phyloP scores from a whole-genome alignment of 257 asterid genomes.

The Galeopsis tetrahit region DNA sequence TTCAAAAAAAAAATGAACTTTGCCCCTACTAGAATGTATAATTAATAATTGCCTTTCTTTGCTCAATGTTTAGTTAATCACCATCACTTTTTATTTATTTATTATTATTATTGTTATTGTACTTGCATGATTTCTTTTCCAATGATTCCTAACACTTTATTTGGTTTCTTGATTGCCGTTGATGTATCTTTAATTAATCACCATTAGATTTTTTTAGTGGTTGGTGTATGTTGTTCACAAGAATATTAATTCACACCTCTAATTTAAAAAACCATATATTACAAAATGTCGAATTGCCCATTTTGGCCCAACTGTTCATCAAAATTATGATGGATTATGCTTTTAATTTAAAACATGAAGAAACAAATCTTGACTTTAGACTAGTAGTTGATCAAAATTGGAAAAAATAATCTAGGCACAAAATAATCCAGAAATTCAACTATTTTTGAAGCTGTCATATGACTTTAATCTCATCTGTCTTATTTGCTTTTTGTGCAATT shows the following conservation, averaged over 20 bases:
- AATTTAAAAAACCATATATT: neutral
- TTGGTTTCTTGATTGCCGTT: neutral
- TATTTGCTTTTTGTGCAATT: too few relatives aligned
- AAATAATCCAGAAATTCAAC: neutral
- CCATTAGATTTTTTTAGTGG: conserved; percentile 23
- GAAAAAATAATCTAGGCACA: neutral
- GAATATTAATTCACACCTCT: conserved; percentile 12
- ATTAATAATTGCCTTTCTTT: neutral
- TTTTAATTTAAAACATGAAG: neutral
- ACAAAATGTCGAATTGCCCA: neutral
- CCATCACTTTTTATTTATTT: neutral
- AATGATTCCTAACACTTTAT: neutral
- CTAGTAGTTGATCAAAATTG: too few relatives aligned
- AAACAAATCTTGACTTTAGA: conserved; percentile 18
- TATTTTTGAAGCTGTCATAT: neutral
- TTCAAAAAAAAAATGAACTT: too few relatives aligned
- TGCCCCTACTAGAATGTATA: too few relatives aligned
- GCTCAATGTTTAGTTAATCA: neutral
- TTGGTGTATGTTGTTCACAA: neutral
- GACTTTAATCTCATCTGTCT: too few relatives aligned
- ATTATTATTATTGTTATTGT: neutral
- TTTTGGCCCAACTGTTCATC: neutral
- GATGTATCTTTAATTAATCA: conserved; percentile 21
- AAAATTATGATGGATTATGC: neutral
- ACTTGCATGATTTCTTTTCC: neutral